Percentiles rank a stretch among this genome's conserved stretches.
Evolutionary conservation across 1,284 basidiomycete genomes (phyloP).

Genomic region (Ustilago loliicola): DNA sequence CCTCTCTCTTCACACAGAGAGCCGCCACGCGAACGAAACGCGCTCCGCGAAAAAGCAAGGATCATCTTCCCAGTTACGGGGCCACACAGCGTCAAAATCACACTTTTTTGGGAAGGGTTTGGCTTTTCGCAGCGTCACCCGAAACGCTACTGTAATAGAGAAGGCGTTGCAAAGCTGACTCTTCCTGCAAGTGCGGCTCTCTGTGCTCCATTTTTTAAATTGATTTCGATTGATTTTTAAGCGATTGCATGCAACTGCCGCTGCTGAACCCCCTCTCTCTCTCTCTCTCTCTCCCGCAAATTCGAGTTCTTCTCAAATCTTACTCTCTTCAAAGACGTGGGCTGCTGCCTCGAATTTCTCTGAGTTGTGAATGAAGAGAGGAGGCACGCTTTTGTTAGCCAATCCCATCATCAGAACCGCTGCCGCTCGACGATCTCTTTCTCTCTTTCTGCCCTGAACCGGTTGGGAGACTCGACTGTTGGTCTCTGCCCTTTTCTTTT

Average conservation of each 20-base stretch:
- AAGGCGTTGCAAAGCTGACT: slow-evolving; percentile 1
- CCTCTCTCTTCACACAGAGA: not conserved
- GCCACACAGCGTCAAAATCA: no score
- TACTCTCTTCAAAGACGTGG: not conserved
- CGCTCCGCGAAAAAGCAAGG: not conserved
- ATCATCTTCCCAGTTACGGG: not conserved
- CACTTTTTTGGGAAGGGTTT: slow-evolving; percentile 4
- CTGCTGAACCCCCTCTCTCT: not conserved
- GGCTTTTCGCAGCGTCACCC: not conserved
- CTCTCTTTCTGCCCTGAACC: not conserved
- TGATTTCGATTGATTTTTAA: not conserved
- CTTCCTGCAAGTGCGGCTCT: not conserved
- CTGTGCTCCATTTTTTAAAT: not conserved
- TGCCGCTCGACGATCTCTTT: slow-evolving; percentile 41
- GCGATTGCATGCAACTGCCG: not conserved
- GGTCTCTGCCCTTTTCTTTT: not conserved
- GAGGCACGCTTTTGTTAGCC: slow-evolving; percentile 11
- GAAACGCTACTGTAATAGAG: not conserved
- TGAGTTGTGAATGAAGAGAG: not conserved
- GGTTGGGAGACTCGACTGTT: not conserved
- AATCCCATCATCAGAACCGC: slow-evolving; percentile 27
- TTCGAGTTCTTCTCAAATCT: slow-evolving; percentile 17
- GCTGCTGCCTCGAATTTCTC: not conserved
- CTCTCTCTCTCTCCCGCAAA: not conserved
- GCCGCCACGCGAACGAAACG: not conserved